Base-by-base conservation (phyloP, 192 early-diverging fungal species). In the Rhizophagus prolifer region DNA sequence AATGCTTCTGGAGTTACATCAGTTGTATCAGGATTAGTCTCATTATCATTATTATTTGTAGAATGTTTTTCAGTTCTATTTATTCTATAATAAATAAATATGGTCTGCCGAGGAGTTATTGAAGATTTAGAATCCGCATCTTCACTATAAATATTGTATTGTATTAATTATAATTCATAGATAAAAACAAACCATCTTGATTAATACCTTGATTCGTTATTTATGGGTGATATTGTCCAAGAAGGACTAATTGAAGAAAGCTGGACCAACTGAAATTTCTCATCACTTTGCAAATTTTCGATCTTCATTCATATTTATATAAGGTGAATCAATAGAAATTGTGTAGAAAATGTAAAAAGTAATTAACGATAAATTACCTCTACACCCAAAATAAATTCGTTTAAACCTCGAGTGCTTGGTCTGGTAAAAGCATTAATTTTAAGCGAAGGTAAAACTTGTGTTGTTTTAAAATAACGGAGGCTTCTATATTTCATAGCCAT, bases 391-490 rank as follows among this genome's bases (percentile, higher is more conserved):
- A 97, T 90, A 72, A 94, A 96, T 78, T 97, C 95, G 79, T 91
- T 89, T 9, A 95, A 83, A 13, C 80, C 84, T n/a, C 81, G 85
- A 25, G 88, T 83, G 72, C 95, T 94, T 8, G 94, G 93, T 30
- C 96, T 82, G 10, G 96, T 95, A 81, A 99, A 97, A 0, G 96
- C 94, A 78, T 96, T 96, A 80, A 99, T 94, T 64, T 95, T 89
- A 21, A 99, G 84, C 5, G 96, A 96, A 10, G 96, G 94, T 47
- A 87, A 81, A 3, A 99, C 95, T 23, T 94, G 87, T 12, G 88
- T 79, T 0, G 79, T 44, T 7, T 90, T 47, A 30, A 87, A 83
- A 82, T 90, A 88, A 10, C 88, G 86, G 28, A 95, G 80, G 36
- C 86, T 93, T 19, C 94, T 87, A 75, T 87, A 90, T 2, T 81